These are phyloP conservation scores for Gaultheria prostrata DNA, from an alignment of 148 eudicot genomes.

Conservation along the genomic window DNA sequence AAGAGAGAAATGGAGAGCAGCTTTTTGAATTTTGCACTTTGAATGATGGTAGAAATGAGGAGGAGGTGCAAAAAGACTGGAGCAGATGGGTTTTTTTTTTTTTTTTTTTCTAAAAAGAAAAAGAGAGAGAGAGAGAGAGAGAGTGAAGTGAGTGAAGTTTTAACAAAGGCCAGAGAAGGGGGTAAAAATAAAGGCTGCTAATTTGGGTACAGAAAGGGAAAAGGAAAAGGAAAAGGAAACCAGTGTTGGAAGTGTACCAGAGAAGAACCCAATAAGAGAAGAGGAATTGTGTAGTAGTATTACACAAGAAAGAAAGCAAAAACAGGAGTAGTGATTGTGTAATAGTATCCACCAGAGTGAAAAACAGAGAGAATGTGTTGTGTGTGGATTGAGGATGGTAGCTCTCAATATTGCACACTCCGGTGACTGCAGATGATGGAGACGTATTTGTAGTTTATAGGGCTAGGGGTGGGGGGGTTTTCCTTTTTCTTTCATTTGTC, in stretches of 20 bases:
- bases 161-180: neutral
- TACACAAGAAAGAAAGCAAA: slow-evolving; percentile 3
- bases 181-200: too few relatives aligned
- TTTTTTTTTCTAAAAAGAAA: too few relatives aligned
- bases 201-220: too few relatives aligned
- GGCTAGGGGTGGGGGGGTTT: neutral
- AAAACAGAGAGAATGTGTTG: neutral
- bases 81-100: neutral
- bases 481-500: slow-evolving; percentile 2
- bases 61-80: neutral
- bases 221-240: too few relatives aligned
- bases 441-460: neutral
- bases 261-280: too few relatives aligned
- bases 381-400: neutral
- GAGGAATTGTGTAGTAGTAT: too few relatives aligned
- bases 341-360: neutral
- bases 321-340: too few relatives aligned
- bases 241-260: too few relatives aligned
- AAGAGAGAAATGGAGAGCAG: neutral
- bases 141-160: neutral
- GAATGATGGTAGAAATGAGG: neutral
- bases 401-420: too few relatives aligned
- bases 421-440: neutral
- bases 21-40: neutral
- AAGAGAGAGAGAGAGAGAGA: neutral